Base-by-base conservation (phyloP, 2,329 filamentous ascomycete genomes). In the Lojkania enalia region DNA sequence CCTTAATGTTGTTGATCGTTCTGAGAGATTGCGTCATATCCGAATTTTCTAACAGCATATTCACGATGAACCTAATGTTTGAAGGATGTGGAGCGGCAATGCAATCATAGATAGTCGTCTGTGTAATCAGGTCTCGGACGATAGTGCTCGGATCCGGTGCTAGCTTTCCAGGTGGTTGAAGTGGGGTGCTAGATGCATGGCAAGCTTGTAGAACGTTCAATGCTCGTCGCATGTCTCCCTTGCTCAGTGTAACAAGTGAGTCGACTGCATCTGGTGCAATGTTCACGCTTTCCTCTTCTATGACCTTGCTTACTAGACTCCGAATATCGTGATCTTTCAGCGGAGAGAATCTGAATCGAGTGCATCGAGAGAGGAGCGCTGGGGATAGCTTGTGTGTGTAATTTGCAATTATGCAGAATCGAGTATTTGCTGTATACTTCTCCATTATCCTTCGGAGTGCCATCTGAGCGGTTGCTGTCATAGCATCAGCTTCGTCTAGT, bases 381-480 rank as follows among this genome's bases (percentile, higher is more conserved):
- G 94, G 92, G 11, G 90, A 95, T 29, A 99, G 83, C 72, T 99
- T 99, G 76, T 99, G 94, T 20, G 94, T 94, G 72, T 99, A 99
- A 74, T 99, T 99, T 59, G 94, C 94, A 59, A 99, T 97, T 66
- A 99, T 90, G 74, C 92, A 97, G 74, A 99, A 99, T 40, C 94
- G 81, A 2, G 94, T 96, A 74, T 99, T 99, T 48, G 88, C 88
- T 0, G 94, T 99, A 75, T 99, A 99, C 74, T 96, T 96, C 68
- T 99, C 94, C 94, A 99, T 99, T 65, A 99, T 97, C 36, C 94
- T 80, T 51, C 94, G 83, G 43, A 99, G 77, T 0, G 94, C 94
- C 92, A 99, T 99, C 72, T 99, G 94, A 4, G 94, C 94, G 0
- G 92, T 95, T 42, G 89, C 87, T n/a, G 94, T 99, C 94, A 99